Evolutionary conservation across 805 yeast genomes (phyloP), one percentile per base, ranked within the genome.

Genomic region (Pichia thaimueangensis): DNA sequence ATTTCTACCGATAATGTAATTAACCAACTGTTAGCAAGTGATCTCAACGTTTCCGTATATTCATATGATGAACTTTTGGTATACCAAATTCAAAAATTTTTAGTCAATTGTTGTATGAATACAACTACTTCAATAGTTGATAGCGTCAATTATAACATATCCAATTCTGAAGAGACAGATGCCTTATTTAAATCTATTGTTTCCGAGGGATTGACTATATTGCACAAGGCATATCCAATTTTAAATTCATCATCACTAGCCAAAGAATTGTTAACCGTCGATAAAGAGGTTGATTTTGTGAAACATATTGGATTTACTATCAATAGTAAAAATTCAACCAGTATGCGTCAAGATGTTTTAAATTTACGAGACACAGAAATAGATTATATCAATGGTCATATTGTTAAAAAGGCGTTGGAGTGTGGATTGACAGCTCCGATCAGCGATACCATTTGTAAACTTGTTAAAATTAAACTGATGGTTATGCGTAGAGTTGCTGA

Each of bases 31-130:
- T 50, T 53, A 5, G 40, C 55, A 17, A 52, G 64, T 15, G 51
- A 51, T 49, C 51, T 68, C 33, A 58, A 62, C 36, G 59, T 65
- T 35, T 39, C 52, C 32, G 55, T 53, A 49, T 45, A 62, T 30
- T 43, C 62, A 35, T 69, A 76, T 36, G 66, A 70, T 35, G 70
- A 70, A 20, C 59, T 80, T 28, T 51, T 76, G 23, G 73, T 78
- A 2, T 57, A 57, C 16, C 95, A 86, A 61, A 65, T 80, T 50
- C 82, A 80, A 52, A 93, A 91, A 59, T 73, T 91, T 44, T 68
- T 83, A 35, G 80, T 84, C 17, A 93, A 93, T 56, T 73, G 86
- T 1, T 85, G 93, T 55, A 80, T 91, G 50, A 91, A 93, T 55
- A 84, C 96, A 0, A 65, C 83, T 23, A 84, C 96, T 0, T 82